These are phyloP conservation scores for Apiotrichum mycotoxinovorans DNA, from an alignment of 1,284 basidiomycete species.

Conservation along the genomic window DNA sequence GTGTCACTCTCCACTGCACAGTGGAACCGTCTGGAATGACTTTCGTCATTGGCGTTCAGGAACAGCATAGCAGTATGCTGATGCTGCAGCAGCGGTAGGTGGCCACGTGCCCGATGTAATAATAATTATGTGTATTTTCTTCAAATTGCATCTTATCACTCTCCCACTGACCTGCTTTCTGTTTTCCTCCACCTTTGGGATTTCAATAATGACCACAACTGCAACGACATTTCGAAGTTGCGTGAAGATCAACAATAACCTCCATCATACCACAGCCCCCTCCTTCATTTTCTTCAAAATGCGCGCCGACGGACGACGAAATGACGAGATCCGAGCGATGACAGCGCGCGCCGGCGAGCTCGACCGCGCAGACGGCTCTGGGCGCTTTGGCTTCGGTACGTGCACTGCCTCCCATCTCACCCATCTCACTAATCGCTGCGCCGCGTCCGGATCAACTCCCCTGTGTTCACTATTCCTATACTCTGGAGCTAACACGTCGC, in stretches of 20 bases:
- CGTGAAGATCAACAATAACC: background rate
- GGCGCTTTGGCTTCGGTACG: slow-evolving; percentile 46
- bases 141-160: background rate
- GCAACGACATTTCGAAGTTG: background rate
- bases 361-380: slow-evolving; percentile 48
- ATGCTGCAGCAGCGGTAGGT: no score
- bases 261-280: background rate
- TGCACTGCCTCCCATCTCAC: background rate
- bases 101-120: no score
- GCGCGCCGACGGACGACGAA: slow-evolving; percentile 17
- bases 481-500: background rate
- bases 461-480: background rate
- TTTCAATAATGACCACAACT: background rate
- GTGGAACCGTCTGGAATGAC: no score
- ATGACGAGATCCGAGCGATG: slow-evolving; percentile 12
- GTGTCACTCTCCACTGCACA: no score
- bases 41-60: no score
- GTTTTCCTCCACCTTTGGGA: background rate
- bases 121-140: background rate
- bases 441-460: background rate
- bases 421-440: no score
- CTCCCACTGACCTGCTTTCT: no score
- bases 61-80: no score
- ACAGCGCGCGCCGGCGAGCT: slow-evolving; percentile 21
- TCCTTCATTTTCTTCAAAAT: background rate